phyloP scores from a whole-genome alignment of 2,329 filamentous ascomycete species.

The Aspergillus eucalypticola region DNA sequence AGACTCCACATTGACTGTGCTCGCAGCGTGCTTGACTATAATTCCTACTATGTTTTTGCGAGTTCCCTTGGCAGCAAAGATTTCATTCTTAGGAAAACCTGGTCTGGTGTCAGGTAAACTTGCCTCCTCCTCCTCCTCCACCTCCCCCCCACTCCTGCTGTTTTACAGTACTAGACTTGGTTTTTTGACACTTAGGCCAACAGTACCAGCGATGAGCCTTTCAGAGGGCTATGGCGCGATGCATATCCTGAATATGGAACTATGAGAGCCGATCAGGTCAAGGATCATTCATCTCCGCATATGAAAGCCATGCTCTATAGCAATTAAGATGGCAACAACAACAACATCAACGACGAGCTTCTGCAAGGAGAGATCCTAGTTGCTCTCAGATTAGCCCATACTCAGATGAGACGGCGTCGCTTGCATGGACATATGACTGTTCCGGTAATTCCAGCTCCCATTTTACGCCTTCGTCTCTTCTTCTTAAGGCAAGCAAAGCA shows the following conservation, averaged over 20 bases:
- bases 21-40: background rate
- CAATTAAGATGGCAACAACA: background rate
- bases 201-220: background rate
- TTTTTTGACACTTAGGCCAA: background rate
- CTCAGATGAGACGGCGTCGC: background rate
- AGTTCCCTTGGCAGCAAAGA: background rate
- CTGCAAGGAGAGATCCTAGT: background rate
- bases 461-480: conserved; percentile 1
- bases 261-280: background rate
- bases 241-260: background rate
- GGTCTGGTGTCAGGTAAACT: background rate
- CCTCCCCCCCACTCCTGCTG: background rate
- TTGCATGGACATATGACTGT: background rate
- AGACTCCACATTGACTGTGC: background rate
- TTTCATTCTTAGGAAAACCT: background rate
- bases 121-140: background rate
- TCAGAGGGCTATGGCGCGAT: background rate
- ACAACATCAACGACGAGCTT: background rate
- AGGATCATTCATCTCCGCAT: background rate
- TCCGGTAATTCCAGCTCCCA: background rate
- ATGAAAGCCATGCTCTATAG: background rate
- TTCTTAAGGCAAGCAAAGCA: no score
- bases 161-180: background rate
- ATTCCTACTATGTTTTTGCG: background rate
- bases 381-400: background rate